These are phyloP conservation scores for Trichoderma sp. DNA, from an alignment of 2,329 filamentous ascomycete species.

Conservation along the genomic window DNA sequence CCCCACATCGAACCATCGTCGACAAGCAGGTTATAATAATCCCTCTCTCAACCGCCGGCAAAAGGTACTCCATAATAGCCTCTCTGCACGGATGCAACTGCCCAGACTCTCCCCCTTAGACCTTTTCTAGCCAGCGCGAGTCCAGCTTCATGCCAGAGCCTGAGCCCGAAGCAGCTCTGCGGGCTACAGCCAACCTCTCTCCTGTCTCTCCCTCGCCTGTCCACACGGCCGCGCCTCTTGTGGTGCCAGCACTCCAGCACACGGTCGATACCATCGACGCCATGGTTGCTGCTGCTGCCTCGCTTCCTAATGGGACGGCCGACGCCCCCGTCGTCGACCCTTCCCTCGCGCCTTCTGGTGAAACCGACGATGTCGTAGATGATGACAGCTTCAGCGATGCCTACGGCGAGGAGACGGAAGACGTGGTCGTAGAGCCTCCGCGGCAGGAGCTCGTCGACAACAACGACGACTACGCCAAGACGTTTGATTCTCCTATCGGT, in stretches of 20 bases:
- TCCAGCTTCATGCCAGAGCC: constrained; percentile 18
- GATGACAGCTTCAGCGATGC: constrained; percentile 50
- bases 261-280: constrained; percentile 51
- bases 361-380: constrained; percentile 41
- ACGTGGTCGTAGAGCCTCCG: constrained; percentile 29
- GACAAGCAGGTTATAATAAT: constrained; percentile 16
- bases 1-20: constrained; percentile 20
- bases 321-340: constrained; percentile 34
- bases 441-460: constrained; percentile 33
- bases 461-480: constrained; percentile 52
- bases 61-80: constrained; percentile 13
- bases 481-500: constrained; percentile 48
- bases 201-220: constrained; percentile 51
- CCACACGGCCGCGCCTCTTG: constrained; percentile 45
- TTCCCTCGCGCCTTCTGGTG: constrained; percentile 35
- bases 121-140: constrained; percentile 2
- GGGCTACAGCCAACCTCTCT: constrained; percentile 53
- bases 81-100: constrained; percentile 16
- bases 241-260: constrained; percentile 52
- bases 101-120: constrained; percentile 8
- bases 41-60: constrained; percentile 4
- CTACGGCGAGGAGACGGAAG: constrained; percentile 43
- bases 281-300: constrained; percentile 41
- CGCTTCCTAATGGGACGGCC: constrained; percentile 31
- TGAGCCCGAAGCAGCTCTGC: constrained; percentile 41